Conservation (phyloP, 1,284 basidiomycete species). For the Tremellales sp. region DNA sequence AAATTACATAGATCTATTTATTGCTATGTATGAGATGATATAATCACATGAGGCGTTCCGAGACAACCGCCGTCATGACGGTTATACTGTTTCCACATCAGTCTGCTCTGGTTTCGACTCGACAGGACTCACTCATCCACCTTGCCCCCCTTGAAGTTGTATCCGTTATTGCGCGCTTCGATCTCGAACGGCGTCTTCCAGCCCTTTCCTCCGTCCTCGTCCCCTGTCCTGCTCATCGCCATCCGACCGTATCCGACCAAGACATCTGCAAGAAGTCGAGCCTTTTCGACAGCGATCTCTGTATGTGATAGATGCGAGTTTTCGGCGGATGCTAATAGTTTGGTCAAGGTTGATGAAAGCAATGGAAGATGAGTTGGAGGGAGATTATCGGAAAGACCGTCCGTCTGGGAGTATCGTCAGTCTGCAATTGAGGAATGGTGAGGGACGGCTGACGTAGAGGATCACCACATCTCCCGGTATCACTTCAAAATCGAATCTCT, state of each 20-base stretch:
- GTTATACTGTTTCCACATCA: conserved; percentile 29
- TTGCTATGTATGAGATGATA: too few species aligned
- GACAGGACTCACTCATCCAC: conserved; percentile 48
- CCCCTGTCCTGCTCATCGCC: conserved; percentile 45
- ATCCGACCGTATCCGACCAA: conserved; percentile 49
- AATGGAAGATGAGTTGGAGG: conserved; percentile 46
- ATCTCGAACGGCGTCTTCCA: conserved; percentile 49
- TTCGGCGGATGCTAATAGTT: conserved; percentile 28
- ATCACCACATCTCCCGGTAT: conserved; percentile 46
- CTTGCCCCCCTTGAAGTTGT: conserved; percentile 50
- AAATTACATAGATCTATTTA: too few species aligned
- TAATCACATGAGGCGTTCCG: too few species aligned
- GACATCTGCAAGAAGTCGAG: conserved; percentile 48
- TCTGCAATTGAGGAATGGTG: not conserved
- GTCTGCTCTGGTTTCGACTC: not conserved
- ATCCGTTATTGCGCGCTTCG: conserved; percentile 44
- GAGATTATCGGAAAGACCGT: conserved; percentile 56
- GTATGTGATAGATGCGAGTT: conserved; percentile 33
- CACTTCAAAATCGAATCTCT: conserved; percentile 37
- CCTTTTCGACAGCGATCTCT: conserved; percentile 37
- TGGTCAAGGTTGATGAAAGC: conserved; percentile 28
- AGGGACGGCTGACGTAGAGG: conserved; percentile 37
- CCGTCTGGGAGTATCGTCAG: conserved; percentile 44
- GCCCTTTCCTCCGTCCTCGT: conserved; percentile 32
- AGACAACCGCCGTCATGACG: conserved; percentile 41